Base-by-base conservation (phyloP, 139 green algal species). In the Coelastrella sp. region DNA sequence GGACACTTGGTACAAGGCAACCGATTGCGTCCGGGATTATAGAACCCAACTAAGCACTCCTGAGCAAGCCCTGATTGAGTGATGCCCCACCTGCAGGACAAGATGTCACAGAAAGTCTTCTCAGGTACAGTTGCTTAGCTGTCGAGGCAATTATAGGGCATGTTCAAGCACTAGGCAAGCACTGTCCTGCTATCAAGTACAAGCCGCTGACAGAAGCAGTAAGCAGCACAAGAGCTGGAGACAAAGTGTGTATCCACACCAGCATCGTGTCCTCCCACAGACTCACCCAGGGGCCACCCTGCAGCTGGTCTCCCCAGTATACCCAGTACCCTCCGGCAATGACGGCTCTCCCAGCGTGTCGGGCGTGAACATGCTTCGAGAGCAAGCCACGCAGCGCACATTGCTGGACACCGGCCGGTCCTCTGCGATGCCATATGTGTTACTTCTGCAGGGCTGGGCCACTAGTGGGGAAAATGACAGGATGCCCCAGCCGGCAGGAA, bases 401-500 rank as follows among this genome's bases (percentile, higher is more conserved):
- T 8, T 27, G 4, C 35, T 25, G 3, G 37, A 40, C 1, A 38
- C 67, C 1, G 38, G 2, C 19, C 67, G 34, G 35, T 76, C 41
- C 15, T 32, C 41, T 23, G 34, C 67, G 4, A 27, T n/a, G 34
- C 67, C 67, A 25, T 76, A 76, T 15, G 67, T 53, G 67, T 76
- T 76, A 9, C 27, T 53, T 21, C 7, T 30, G 35, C 67, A 76
- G 30, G 19, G 17, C 8, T 30, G 9, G 8, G 67, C 67, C 4
- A 13, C 9, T 8, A 51, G 15, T 7, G 67, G 67, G 35, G 27
- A 50, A 7, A 76, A 37, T 23, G 30, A 51, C 13, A 27, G 6
- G 7, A 76, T 3, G 35, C 67, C 67, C 37, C 37, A 76, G 67
- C 67, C 67, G 11, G 67, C 67, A 35, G 67, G 67, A 23, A 76